Conservation (phyloP, 345 rosid species). For the Nasturtium officinale region DNA sequence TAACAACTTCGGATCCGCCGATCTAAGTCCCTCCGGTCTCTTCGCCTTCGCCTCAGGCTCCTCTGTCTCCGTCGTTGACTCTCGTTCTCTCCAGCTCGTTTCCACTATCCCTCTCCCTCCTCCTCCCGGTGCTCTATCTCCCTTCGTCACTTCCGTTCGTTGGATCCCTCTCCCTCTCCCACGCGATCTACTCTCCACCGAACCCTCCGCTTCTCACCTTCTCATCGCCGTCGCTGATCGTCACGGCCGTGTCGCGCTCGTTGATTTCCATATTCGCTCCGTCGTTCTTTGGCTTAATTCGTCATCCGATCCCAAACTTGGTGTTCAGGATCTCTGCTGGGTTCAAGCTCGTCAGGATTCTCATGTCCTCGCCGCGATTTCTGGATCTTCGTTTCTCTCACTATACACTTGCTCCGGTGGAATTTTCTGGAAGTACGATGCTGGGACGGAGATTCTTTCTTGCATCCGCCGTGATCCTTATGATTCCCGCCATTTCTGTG, state of each 20-base stretch:
- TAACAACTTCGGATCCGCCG: conserved; percentile 88
- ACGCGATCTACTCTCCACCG: conserved; percentile 78
- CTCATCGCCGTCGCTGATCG: conserved; percentile 91
- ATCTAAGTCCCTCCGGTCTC: conserved; percentile 74
- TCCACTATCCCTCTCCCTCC: conserved; percentile 79
- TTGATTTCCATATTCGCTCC: conserved; percentile 75
- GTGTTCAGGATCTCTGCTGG: conserved; percentile 94
- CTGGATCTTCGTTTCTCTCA: conserved; percentile 73
- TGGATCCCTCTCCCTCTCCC: conserved; percentile 82
- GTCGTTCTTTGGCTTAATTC: conserved; percentile 64
- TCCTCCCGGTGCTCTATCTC: conserved; percentile 68
- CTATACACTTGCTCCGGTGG: conserved; percentile 50
- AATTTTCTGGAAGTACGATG: conserved; percentile 81
- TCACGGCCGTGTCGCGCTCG: conserved; percentile 84
- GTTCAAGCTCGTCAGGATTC: conserved; percentile 56
- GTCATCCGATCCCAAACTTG: conserved; percentile 58
- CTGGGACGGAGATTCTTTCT: conserved; percentile 75
- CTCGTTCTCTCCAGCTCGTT: conserved; percentile 85
- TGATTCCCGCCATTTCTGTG: conserved; percentile 84
- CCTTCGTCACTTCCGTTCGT: conserved; percentile 83
- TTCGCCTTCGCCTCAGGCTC: conserved; percentile 89
- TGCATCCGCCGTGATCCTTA: conserved; percentile 87
- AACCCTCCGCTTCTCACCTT: conserved; percentile 72
- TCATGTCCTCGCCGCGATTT: conserved; percentile 65
- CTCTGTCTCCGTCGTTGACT: conserved; percentile 73